Base-by-base conservation (phyloP, 768 basidiomycete genomes). In the Tremella mesenterica region DNA sequence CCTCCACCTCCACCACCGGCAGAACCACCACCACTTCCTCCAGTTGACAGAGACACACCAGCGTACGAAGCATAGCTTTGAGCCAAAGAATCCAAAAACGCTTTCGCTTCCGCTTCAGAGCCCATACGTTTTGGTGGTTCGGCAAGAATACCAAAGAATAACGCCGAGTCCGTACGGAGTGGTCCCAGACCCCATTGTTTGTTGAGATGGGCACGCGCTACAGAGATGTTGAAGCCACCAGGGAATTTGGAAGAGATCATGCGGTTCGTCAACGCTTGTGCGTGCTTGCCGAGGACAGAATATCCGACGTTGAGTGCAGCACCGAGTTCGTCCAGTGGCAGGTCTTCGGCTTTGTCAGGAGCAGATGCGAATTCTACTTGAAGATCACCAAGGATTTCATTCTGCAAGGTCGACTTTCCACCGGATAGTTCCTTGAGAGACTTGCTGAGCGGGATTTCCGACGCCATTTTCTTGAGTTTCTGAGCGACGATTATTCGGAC, bases 371-470 rank as follows among this genome's bases (percentile, higher is more conserved):
- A 99, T 72, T 99, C 95, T 64, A 88, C 82, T 69, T 95, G 91
- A 33, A 99, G 79, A 70, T 97, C 95, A 44, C 95, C 95, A 39
- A 99, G 77, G 57, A 99, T 96, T 73, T 99, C 95, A 72, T 99
- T 99, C 76, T 97, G 95, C 54, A 99, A 78, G 0, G 95, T 99
- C 16, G 93, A 97, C 76, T 99, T 99, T 60, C 95, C 95, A 26
- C 90, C 90, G 43, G 95, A 92, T 51, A 99, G 85, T 65, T 99
- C 95, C 75, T 99, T 97, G 79, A 99, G 91, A 0, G 90, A 85
- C 75, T 99, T 99, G 56, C 83, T 80, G 6, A 91, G 77, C 4
- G 91, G 88, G 52, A 97, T 78, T 65, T 97, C 95, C 45, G 84
- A 81, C 26, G 91, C 79, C 51, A 79, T 81, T 80, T 99, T 99